Base-by-base conservation (phyloP, 108 stramenopile genomes). In the Pseudonitzschia multiseries region DNA sequence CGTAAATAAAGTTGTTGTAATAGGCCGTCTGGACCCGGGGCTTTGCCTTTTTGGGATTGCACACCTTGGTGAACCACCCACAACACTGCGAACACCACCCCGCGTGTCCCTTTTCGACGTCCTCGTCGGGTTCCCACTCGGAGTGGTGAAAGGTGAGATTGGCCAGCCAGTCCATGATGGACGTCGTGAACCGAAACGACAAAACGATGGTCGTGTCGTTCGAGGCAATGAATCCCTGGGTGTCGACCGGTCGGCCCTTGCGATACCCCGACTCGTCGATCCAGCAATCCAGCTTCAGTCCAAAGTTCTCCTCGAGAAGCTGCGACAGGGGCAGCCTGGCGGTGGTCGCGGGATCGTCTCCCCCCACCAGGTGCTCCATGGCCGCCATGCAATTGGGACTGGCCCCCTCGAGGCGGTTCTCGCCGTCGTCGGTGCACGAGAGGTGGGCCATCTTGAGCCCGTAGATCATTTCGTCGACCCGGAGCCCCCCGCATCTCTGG, bases 21-120 rank as follows among this genome's bases (percentile, higher is more conserved):
- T 74, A 79, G 0, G 73, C 68, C 8, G 79, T 79, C 15, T 79
- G 79, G 17, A 74, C 68, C n/a, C 79, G 79, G n/a, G 79, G 73
- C 48, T 75, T 79, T 17, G 43, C 18, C 28, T 51, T 24, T 1
- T 36, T 50, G 12, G 66, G 28, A 32, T 26, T 36, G 43, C 67
- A 50, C 32, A 51, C 61, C 15, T 64, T 69, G 41, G 48, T 69
- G 17, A 32, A 69, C 22, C 22, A 68, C 8, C 76, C 71, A 13
- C 59, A 65, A 24, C 42, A 32, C 46, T 46, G 53, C 14, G 60
- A 63, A 21, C 28, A 65, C n/a, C 17, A 70, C n/a, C 79, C 79
- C 2, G 68, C 59, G 44, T 72, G 74, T 24, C 79, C 79, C 31
- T 68, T 26, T n/a, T 43, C 44, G 28, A 68, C 50, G 57, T 79